These are phyloP conservation scores for Conringia planisiliqua DNA, from an alignment of 345 rosid species.

Conservation along the genomic window DNA sequence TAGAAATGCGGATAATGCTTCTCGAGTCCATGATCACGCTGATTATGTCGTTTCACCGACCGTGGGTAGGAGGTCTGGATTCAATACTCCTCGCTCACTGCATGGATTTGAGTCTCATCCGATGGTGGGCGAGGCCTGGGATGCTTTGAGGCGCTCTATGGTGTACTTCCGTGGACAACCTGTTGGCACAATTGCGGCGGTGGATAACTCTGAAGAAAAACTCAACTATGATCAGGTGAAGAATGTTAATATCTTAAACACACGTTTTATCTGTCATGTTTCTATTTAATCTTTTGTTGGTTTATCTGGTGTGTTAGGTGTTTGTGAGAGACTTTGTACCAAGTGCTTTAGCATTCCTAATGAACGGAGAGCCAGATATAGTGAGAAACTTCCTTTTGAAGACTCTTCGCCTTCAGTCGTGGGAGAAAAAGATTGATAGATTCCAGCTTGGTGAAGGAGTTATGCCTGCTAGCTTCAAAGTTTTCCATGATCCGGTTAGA, in stretches of 20 bases:
- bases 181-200: constrained; percentile 89
- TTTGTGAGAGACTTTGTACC: constrained; percentile 95
- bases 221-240: constrained; percentile 94
- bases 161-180: constrained; percentile 84
- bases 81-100: constrained; percentile 54
- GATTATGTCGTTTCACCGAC: constrained; percentile 53
- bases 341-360: constrained; percentile 82
- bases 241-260: not conserved
- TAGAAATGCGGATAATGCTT: constrained; percentile 35
- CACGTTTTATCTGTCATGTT: not conserved
- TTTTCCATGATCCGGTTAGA: constrained; percentile 83
- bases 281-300: not conserved
- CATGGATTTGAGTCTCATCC: constrained; percentile 61
- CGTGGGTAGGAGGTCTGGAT: constrained; percentile 51
- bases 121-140: constrained; percentile 80
- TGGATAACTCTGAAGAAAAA: constrained; percentile 73
- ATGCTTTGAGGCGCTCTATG: constrained; percentile 63
- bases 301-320: constrained; percentile 44
- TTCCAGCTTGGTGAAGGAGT: constrained; percentile 98
- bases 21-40: constrained; percentile 33
- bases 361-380: constrained; percentile 83
- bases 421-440: constrained; percentile 97
- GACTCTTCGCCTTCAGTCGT: constrained; percentile 91
- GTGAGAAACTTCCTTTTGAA: constrained; percentile 84
- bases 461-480: constrained; percentile 98